phyloP scores from a whole-genome alignment of 2,329 filamentous ascomycete genomes.

The Knoxdaviesia proteae region DNA sequence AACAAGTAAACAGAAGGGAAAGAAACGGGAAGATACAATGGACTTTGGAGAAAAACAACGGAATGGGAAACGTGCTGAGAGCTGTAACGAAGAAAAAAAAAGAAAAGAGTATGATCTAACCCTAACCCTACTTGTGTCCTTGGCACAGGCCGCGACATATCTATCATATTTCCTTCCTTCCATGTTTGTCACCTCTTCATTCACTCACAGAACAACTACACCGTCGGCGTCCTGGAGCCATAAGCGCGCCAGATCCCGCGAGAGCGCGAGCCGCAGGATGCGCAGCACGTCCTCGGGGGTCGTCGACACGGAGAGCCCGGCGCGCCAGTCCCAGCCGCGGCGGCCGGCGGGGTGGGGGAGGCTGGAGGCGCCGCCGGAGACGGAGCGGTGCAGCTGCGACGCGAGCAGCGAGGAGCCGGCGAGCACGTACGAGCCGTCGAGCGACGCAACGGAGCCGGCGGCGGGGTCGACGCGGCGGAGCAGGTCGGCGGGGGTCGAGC shows the following conservation, averaged over 20 bases:
- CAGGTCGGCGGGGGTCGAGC: constrained; percentile 42
- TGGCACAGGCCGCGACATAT: too few species aligned
- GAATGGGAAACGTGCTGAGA: neutral
- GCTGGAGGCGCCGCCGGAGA: constrained; percentile 29
- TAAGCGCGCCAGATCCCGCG: constrained; percentile 48
- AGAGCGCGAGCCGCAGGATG: constrained; percentile 51
- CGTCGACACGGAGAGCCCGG: constrained; percentile 47
- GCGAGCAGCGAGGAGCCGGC: constrained; percentile 50
- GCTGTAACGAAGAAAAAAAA: neutral
- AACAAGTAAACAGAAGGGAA: neutral
- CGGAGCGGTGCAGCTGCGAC: constrained; percentile 38
- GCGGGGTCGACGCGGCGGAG: constrained; percentile 33
- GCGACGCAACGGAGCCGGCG: constrained; percentile 22
- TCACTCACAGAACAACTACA: constrained; percentile 19
- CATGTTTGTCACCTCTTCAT: too few species aligned
- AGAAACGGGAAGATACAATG: neutral
- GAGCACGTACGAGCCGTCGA: constrained; percentile 42
- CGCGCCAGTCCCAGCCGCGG: constrained; percentile 59
- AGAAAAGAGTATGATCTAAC: neutral
- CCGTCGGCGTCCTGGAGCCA: constrained; percentile 49
- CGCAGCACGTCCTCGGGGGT: constrained; percentile 51
- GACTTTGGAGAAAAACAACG: neutral
- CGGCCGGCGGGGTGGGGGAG: constrained; percentile 20
- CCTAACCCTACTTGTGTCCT: too few species aligned
- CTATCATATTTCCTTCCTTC: too few species aligned